Evolutionary conservation across 768 basidiomycete genomes (phyloP), one percentile per base, ranked within the genome.

Genomic region (Cystoderma amianthinum): DNA sequence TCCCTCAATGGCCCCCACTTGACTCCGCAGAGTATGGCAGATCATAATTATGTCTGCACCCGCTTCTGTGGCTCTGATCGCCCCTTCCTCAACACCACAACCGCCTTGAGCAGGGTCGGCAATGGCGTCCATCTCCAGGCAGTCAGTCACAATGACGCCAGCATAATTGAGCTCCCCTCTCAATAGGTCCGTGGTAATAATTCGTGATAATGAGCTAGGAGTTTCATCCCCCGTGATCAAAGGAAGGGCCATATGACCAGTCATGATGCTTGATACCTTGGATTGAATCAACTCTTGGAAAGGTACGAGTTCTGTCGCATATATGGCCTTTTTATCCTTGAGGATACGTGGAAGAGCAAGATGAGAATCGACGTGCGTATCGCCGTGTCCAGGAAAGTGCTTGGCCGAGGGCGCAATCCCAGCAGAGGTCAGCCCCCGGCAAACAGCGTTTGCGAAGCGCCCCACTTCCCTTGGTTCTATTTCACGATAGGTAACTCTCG

Each of bases 41-140:
- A 83, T 74, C 84, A 86, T 85, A 3, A 64, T 80, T n/a, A 86
- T 59, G 43, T 86, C 85, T 12, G 78, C 78, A 3, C 83, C 83
- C 0, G 84, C 82, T 36, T 63, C 61, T 32, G 85, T 52, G 3
- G 76, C 72, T 44, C 66, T 54, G 13, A 83, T 69, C 0, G 80
- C 77, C 4, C 80, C 82, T 30, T 64, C 65, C 41, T 71, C 67
- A 2, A 69, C 60, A 4, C 78, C 78, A 44, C 60, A 62, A 13
- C 62, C 66, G 4, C 69, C 70, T 39, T 64, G 58, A 9, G 67
- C 62, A 13, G 62, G 61, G 20, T 69, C 64, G 1, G 76, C 69
- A 12, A 85, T 72, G 9, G 85, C 82, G 36, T 79, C 79, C 84
- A 87, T 85, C 60, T 85, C 83, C 17, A 86, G 59, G 51, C 84